Evolutionary conservation across 1,139 yeast genomes (phyloP), one percentile per base, ranked within the genome.

Genomic region (Geotrichum restrictum): DNA sequence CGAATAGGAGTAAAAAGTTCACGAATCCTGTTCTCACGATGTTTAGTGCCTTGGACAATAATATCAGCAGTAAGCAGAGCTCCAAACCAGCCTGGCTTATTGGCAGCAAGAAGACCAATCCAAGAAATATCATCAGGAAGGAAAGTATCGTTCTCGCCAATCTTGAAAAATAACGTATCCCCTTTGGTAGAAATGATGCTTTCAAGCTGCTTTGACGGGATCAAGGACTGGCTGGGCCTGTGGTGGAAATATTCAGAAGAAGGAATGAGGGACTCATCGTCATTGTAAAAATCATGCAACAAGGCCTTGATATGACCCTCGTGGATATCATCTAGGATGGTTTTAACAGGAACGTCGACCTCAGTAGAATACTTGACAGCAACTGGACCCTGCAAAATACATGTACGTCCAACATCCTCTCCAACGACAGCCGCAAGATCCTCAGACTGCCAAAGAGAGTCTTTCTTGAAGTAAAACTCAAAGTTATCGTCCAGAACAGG

Each of bases 371-470:
- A 91, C 73, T 85, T 91, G 64, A 96, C 97, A 63, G 98, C 95
- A 64, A 94, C 98, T 49, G 99, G 99, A 62, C 98, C 98, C 66
- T 89, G 97, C 65, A 93, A 80, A 62, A 93, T 89, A 85, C 98
- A 94, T 21, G 97, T 91, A 78, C 98, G 87, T 73, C 91, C 94
- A 60, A 93, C 98, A 71, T 93, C 99, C 67, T 85, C 91, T 62
- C 80, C 98, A 60, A 88, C 93, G 66, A 93, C 98, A 58, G 97
- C 88, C 70, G 91, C 98, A 67, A 93, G 80, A 69, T 88, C 94
- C 77, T 93, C 98, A 36, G 96, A 87, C 79, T 93, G 99, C 98
- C 98, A 93, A 69, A 93, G 79, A 48, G 98, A 91, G 73, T 93
- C 99, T 77, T 93, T 93, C 82, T 93, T 93, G 81, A 93, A 94